Evolutionary conservation across 345 rosid species (phyloP).

Genomic region (Excoecaria cochinchinensis): DNA sequence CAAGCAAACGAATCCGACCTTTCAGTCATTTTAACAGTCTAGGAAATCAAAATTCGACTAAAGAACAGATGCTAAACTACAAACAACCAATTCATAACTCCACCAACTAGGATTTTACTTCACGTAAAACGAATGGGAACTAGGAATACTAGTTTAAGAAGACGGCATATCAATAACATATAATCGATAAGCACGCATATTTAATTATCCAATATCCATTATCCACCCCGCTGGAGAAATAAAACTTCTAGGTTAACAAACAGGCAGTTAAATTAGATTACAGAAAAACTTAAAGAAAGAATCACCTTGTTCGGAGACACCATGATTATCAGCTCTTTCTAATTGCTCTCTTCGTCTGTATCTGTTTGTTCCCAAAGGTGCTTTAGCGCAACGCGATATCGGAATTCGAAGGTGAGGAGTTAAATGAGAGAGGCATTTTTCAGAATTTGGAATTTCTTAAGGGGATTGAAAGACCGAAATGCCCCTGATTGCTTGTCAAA

Average conservation of each 20-base stretch:
- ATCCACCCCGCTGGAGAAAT: background rate
- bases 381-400: background rate
- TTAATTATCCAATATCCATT: no score
- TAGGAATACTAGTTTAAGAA: background rate
- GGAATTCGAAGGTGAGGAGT: background rate
- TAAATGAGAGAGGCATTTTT: background rate
- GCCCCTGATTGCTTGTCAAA: background rate
- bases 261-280: background rate
- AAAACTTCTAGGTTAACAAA: background rate
- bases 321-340: background rate
- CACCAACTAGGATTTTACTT: no score
- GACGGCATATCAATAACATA: background rate
- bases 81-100: background rate
- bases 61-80: background rate
- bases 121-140: background rate
- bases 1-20: background rate
- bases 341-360: background rate
- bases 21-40: background rate
- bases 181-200: background rate
- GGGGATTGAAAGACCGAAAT: background rate
- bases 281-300: background rate
- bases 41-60: background rate
- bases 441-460: background rate
- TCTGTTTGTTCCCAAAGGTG: background rate
- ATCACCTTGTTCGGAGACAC: slow-evolving; percentile 12